Conservation (phyloP, 1,139 yeast genomes). For the Blastobotrys proliferans region DNA sequence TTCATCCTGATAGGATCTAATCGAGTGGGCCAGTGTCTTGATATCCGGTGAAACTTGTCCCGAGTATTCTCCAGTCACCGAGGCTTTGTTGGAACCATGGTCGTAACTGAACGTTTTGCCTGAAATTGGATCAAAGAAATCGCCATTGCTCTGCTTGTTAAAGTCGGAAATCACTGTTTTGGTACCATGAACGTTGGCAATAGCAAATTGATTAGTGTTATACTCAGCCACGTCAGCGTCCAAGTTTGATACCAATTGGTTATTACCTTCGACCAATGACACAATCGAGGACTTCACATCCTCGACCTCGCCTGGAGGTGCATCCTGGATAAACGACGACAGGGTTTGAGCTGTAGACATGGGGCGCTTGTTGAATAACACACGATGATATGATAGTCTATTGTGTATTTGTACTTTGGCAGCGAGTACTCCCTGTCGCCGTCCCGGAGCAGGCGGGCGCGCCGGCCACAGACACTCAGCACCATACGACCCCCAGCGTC, state of each 20-base stretch:
- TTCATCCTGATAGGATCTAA: slow-evolving; percentile 38
- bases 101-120: slow-evolving; percentile 61
- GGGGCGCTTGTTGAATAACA: too few species aligned
- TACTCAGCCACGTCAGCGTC: slow-evolving; percentile 41
- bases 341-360: slow-evolving; percentile 25
- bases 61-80: slow-evolving; percentile 45
- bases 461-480: background rate
- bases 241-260: slow-evolving; percentile 28
- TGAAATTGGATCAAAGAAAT: slow-evolving; percentile 41
- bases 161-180: slow-evolving; percentile 42
- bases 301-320: slow-evolving; percentile 51
- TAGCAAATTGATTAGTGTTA: slow-evolving; percentile 42
- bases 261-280: slow-evolving; percentile 35
- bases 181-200: slow-evolving; percentile 31
- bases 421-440: too few species aligned
- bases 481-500: too few species aligned
- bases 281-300: slow-evolving; percentile 28
- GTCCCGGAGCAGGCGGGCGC: too few species aligned
- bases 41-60: slow-evolving; percentile 20
- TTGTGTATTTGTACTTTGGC: too few species aligned
- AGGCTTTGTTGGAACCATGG: slow-evolving; percentile 44
- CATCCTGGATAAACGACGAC: slow-evolving; percentile 43
- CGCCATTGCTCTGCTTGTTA: slow-evolving; percentile 42
- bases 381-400: too few species aligned
- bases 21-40: slow-evolving; percentile 27